Base-by-base conservation (phyloP, 768 basidiomycete species). In the Holtermannia corniformis region DNA sequence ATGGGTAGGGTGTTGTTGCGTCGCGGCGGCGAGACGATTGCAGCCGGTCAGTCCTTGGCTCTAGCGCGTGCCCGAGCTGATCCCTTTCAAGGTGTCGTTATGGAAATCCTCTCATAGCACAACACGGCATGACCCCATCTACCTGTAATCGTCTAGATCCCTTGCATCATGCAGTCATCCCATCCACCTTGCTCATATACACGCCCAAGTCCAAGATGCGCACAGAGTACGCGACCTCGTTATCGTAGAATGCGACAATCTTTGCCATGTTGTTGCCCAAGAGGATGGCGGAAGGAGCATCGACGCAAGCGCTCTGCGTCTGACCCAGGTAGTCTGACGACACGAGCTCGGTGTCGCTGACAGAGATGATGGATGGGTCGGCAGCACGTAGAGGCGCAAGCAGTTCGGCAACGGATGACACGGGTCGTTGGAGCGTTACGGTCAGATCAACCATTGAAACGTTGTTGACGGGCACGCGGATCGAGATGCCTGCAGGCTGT, bases 1-100 rank as follows among this genome's bases (percentile, higher is more conserved):
- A 95, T 97, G 95, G 95, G 95, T 0, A 76, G 95, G 44, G 79
- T 99, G 47, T 67, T 99, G 57, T 76, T 99, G 53, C 77, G 95
- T 42, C 76, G 93, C 50, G 83, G 82, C 25, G 95, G 95, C 0
- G 92, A 96, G 75, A 96, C 95, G 0, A 86, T 99, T 55, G 89
- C 83, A 37, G 92, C 92, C 43, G 92, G 91, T 84, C 60, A 48
- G 77, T 7, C 21, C 14, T 44, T 51, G 43, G n/a, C n/a, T n/a
- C n/a, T n/a, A n/a, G n/a, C n/a, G n/a, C n/a, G n/a, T n/a, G n/a
- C n/a, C n/a, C n/a, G n/a, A n/a, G n/a, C n/a, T 12, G 7, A 51
- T 24, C 10, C 22, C 28, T 47, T 47, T 20, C n/a, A n/a, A n/a
- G n/a, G n/a, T 16, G 47, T 49, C 19, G 48, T 28, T 5, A 32